These are phyloP conservation scores for Thymus quinquecostatus DNA, from an alignment of 257 asterid species.

Conservation along the genomic window DNA sequence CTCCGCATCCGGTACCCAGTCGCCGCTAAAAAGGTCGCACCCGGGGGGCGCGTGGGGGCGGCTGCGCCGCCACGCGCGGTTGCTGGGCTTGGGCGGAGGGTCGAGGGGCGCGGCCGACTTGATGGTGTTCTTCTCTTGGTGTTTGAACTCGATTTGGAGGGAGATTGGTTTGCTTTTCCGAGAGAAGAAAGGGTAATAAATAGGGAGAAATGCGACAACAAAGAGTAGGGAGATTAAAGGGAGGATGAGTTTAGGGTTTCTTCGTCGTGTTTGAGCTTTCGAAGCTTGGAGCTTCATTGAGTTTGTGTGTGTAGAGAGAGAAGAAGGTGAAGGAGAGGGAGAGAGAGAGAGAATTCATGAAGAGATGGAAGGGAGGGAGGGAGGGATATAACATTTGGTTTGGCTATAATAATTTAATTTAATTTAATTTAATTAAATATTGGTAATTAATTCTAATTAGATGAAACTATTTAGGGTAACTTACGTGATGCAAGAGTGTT, in stretches of 20 bases:
- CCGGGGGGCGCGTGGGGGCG: neutral
- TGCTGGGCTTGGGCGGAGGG: constrained; percentile 8
- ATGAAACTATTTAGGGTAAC: neutral
- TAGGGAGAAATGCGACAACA: constrained; percentile 41
- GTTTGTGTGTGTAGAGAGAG: neutral
- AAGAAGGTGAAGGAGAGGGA: neutral
- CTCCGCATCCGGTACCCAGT: constrained; percentile 67
- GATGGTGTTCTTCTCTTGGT: constrained; percentile 12
- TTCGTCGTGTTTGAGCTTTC: constrained; percentile 28
- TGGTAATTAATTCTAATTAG: neutral
- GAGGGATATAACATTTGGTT: neutral
- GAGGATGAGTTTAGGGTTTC: constrained; percentile 41
- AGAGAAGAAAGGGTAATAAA: constrained; percentile 46
- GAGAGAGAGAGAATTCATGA: neutral
- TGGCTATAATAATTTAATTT: neutral
- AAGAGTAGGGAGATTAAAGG: constrained; percentile 35
- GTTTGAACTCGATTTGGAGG: constrained; percentile 21
- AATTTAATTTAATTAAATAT: neutral
- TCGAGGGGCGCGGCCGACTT: neutral
- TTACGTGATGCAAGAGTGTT: neutral
- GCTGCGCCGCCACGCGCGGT: constrained; percentile 19
- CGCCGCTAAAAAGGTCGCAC: constrained; percentile 62
- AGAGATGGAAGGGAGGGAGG: neutral
- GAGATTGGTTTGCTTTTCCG: constrained; percentile 26
- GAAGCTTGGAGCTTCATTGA: constrained; percentile 57